A percentile compares a stretch with the other conserved stretches of the same genome.
Conservation (phyloP, 2,329 filamentous ascomycete genomes). For the Fusarium sp. region DNA sequence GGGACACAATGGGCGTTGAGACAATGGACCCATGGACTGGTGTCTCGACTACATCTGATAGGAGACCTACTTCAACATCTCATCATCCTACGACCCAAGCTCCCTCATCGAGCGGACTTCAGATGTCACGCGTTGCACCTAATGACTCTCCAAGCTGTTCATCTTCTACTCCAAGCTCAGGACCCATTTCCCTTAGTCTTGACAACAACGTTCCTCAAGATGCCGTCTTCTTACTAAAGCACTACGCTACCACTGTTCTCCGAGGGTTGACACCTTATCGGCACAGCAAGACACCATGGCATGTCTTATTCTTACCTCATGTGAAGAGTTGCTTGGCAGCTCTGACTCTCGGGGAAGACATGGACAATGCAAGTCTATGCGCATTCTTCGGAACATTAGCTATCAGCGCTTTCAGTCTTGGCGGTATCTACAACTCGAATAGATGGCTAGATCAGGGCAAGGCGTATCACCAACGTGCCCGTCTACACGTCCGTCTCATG, state of each 20-base stretch:
- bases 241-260: slow-evolving; percentile 26
- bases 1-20: slow-evolving; percentile 10
- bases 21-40: not conserved
- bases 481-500: slow-evolving; percentile 8
- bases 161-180: not conserved
- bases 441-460: slow-evolving; percentile 26
- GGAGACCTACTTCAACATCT: not conserved
- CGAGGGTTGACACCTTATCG: slow-evolving; percentile 28
- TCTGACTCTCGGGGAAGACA: slow-evolving; percentile 18
- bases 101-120: not conserved
- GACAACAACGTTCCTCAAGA: slow-evolving; percentile 14
- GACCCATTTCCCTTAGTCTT: not conserved
- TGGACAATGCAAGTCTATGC: slow-evolving; percentile 31
- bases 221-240: slow-evolving; percentile 26
- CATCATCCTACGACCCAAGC: not conserved
- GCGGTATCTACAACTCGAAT: slow-evolving; percentile 13
- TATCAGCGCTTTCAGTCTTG: slow-evolving; percentile 30
- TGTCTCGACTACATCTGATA: not conserved
- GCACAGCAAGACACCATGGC: slow-evolving; percentile 37
- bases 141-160: not conserved
- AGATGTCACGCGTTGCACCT: not conserved
- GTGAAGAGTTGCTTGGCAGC: slow-evolving; percentile 30
- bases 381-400: slow-evolving; percentile 31
- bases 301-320: slow-evolving; percentile 23
- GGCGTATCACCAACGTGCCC: slow-evolving; percentile 16